A percentile compares a stretch with the other conserved stretches of the same genome.
phyloP scores from a whole-genome alignment of 306 rosid genomes.

The Quercus aquifolioides region DNA sequence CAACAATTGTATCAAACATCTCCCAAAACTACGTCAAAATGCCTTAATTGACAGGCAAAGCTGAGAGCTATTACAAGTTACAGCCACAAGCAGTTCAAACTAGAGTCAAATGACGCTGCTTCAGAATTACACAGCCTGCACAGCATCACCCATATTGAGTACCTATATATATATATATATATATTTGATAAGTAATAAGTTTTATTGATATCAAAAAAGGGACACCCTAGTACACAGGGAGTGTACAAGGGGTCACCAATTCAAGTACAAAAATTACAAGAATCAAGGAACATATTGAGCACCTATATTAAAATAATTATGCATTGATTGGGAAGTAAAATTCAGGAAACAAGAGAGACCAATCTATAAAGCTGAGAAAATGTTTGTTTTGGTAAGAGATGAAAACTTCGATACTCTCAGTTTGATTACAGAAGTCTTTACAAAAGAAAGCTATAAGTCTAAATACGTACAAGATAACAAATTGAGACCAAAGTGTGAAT shows the following conservation, averaged over 20 bases:
- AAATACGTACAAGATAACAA: not conserved
- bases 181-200: no score
- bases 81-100: not conserved
- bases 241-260: no score
- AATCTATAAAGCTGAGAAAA: no score
- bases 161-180: not conserved
- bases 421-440: not conserved
- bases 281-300: not conserved
- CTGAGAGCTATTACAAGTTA: not conserved
- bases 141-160: not conserved
- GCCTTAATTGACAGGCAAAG: not conserved
- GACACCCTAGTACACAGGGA: no score
- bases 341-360: not conserved
- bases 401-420: not conserved
- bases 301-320: not conserved
- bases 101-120: not conserved
- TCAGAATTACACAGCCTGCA: not conserved
- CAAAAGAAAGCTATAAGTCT: not conserved
- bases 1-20: not conserved
- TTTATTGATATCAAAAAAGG: no score
- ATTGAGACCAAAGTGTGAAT: not conserved
- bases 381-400: not conserved
- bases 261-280: no score
- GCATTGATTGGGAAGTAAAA: not conserved
- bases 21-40: not conserved